Evolutionary conservation across 345 rosid species (phyloP).

Genomic region (Brassica nigra): DNA sequence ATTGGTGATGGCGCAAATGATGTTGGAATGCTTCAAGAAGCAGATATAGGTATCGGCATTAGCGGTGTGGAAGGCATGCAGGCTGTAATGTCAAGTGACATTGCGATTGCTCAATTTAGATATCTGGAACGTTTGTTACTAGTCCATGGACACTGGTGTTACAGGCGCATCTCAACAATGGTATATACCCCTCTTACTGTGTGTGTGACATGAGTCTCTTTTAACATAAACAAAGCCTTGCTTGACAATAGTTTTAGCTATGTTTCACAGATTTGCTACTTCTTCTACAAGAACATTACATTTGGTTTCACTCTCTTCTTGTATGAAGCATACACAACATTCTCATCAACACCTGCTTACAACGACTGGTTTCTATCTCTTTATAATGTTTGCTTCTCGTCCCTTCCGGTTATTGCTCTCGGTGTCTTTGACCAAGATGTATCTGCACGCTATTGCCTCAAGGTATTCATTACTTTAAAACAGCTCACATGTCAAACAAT

Average conservation of each 20-base stretch:
- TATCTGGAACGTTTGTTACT: conserved; percentile 88
- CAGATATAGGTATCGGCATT: conserved; percentile 92
- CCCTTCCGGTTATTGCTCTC: conserved; percentile 74
- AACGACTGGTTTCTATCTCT: conserved; percentile 85
- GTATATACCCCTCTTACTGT: conserved; percentile 24
- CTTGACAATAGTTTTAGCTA: conserved; percentile 20
- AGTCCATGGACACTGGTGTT: conserved; percentile 99
- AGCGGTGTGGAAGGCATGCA: conserved; percentile 99
- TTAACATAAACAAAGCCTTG: not conserved
- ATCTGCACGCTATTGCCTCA: conserved; percentile 63
- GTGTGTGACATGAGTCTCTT: not conserved
- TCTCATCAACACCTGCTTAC: conserved; percentile 77
- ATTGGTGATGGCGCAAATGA: conserved; percentile 99
- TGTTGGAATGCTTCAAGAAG: conserved; percentile 99
- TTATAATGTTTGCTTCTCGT: conserved; percentile 75
- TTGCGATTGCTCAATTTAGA: conserved; percentile 89
- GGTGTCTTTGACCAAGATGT: conserved; percentile 96
- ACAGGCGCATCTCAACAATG: conserved; percentile 84
- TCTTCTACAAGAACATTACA: conserved; percentile 88
- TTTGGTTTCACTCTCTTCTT: conserved; percentile 79
- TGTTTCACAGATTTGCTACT: conserved; percentile 81
- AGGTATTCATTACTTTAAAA: conserved; percentile 50
- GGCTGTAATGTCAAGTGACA: conserved; percentile 98
- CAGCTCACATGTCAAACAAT: conserved; percentile 1
- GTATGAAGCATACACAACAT: conserved; percentile 71